Base-by-base conservation (phyloP, 2,329 filamentous ascomycete species). In the Dendrostoma leiphaemia region DNA sequence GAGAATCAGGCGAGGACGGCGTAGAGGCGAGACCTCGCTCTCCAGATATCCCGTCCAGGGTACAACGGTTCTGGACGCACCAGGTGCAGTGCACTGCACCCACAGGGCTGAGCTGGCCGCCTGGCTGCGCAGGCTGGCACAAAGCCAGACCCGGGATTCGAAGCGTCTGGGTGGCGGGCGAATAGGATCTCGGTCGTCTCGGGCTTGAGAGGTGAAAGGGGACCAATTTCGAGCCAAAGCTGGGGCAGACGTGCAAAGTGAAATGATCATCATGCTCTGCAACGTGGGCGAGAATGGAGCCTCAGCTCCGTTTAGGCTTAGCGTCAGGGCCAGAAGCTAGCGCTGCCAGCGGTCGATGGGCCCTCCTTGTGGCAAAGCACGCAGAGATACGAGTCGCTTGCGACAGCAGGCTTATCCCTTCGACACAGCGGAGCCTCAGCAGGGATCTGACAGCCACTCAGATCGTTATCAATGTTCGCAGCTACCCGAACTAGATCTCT, bases 281-380 rank as follows among this genome's bases (percentile, higher is more conserved):
- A 46, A 32, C 19, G 28, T 32, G 19, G 44, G 19, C 19, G 44
- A 19, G 26, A 6, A 31, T 32, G 19, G 28, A 31, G 19, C 44
- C 19, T 32, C 19, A 23, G 26, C n/a, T 38, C 52, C 7, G 8
- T 48, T 51, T 43, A 29, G 52, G 56, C 5, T 32, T 52, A 54
- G 56, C 53, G 43, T 46, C 56, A 58, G 56, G 56, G 47, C 56
- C 46, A 29, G 44, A 48, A 38, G 43, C n/a, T n/a, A n/a, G n/a
- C n/a, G n/a, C n/a, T n/a, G n/a, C n/a, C 19, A 37, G 35, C 35
- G 26, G 37, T 17, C 19, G n/a, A 15, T 34, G 44, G 44, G 44
- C 2, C 17, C 24, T 31, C 41, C 41, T 12, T 21, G 26, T 23
- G 12, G 41, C 17, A 4, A 6, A 12, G n/a, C 19, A 34, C 23